Evolutionary conservation across 1,139 yeast genomes (phyloP), one percentile per base, ranked within the genome.

Genomic region (Scheffersomyces segobiensis): DNA sequence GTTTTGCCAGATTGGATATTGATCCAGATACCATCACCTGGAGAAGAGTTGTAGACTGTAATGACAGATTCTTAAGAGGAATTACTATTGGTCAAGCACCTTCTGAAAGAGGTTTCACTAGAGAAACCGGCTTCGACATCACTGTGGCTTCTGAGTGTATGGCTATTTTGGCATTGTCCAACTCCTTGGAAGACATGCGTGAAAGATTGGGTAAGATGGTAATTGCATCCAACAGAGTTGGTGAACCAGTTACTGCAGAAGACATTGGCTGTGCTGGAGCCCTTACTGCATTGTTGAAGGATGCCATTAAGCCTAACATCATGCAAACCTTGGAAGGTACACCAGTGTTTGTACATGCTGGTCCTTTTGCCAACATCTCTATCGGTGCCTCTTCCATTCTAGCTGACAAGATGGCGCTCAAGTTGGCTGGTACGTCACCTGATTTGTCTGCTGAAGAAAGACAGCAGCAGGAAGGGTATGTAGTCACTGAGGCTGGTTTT

Each of bases 261-360:
- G 99, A 95, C 71, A 85, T 95, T 66, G 98, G 99, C 53, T 89
- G 95, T 75, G 98, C 97, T 53, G 99, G 99, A 72, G 98, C 99
- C 22, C 82, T 95, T 73, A 90, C 98, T 62, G 99, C 98, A 14
- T 80, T 95, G 68, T 85, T 95, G 81, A 93, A 93, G 80, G 99
- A 95, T 73, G 98, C 99, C 51, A 90, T 95, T 72, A 93, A 95
- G 80, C 99, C 99, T 65, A 95, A 93, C 74, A 80, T 95, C 71
- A 95, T 95, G 99, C 99, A 95, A 79, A 92, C 98, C 56, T 84
- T 95, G 66, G 99, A 95, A 78, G 99, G 99, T 63, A 93, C 98
- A 26, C 99, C 99, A 47, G 99, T 95, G 52, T 88, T 95, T 68
- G 97, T 95, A 56, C 99, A 95, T 73, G 98, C 98, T 59, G 99